A percentile compares a stretch with the other conserved stretches of the same genome.
Evolutionary conservation across 306 rosid genomes (phyloP).

Genomic region (Oxytropis ochrocephala): DNA sequence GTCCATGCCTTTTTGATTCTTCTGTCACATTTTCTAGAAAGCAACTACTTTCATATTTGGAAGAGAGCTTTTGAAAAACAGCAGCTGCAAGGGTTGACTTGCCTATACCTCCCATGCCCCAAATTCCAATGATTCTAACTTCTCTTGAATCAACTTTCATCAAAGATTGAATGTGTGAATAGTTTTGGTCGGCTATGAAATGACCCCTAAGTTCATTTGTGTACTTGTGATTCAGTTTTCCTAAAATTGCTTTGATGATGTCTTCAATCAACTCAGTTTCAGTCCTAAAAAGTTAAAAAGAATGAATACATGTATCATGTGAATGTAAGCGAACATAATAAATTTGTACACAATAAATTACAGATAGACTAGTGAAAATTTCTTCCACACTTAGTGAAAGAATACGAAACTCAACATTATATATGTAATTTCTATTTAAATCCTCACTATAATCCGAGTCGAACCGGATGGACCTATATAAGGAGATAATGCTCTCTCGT

Average conservation of each 20-base stretch:
- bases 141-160: not conserved
- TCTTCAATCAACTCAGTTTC: not conserved
- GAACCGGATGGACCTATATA: too few relatives aligned
- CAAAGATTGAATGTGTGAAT: not conserved
- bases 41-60: not conserved
- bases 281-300: not conserved
- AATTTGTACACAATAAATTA: too few relatives aligned
- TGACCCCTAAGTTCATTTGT: not conserved
- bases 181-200: not conserved
- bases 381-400: too few relatives aligned
- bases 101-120: conserved; percentile 28
- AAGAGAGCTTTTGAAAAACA: not conserved
- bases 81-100: conserved; percentile 20
- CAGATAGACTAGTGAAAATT: too few relatives aligned
- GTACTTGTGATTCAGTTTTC: not conserved
- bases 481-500: too few relatives aligned
- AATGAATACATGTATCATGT: not conserved
- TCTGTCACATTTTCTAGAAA: conserved; percentile 11
- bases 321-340: not conserved
- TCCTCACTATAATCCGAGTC: too few relatives aligned
- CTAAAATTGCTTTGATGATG: not conserved
- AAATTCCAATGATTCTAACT: conserved; percentile 15
- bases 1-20: not conserved
- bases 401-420: too few relatives aligned
- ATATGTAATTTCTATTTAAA: too few relatives aligned